These are phyloP conservation scores for Rubia occidens DNA, from an alignment of 305 asterid species.

Conservation along the genomic window DNA sequence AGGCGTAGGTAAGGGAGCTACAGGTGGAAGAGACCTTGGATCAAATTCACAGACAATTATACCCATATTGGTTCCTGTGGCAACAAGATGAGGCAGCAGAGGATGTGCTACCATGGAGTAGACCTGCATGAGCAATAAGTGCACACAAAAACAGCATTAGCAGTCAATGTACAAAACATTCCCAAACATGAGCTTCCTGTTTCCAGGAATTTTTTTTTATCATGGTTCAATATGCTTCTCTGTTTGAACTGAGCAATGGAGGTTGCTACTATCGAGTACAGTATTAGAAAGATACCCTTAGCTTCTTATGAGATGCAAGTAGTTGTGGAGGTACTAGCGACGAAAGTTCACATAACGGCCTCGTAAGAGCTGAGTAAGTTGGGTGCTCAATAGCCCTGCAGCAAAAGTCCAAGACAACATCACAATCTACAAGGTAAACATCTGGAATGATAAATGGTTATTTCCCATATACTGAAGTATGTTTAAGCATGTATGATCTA, in stretches of 20 bases:
- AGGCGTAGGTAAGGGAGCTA: slow-evolving; percentile 70
- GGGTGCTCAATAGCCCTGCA: slow-evolving; percentile 96
- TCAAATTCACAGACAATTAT: slow-evolving; percentile 88
- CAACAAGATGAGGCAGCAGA: slow-evolving; percentile 89
- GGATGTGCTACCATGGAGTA: slow-evolving; percentile 92
- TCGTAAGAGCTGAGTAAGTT: slow-evolving; percentile 79
- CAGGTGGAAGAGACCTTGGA: slow-evolving; percentile 82
- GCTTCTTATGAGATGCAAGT: slow-evolving; percentile 88
- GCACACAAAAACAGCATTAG: background rate
- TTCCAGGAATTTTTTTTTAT: no score
- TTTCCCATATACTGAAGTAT: background rate
- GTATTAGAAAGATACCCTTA: slow-evolving; percentile 47
- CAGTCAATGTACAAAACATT: background rate
- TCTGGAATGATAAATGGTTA: background rate
- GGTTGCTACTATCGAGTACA: background rate
- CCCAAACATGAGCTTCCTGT: background rate
- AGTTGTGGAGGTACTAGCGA: slow-evolving; percentile 80
- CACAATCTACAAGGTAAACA: slow-evolving; percentile 19
- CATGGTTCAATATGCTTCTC: background rate
- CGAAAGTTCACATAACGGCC: slow-evolving; percentile 93
- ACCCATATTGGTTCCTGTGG: slow-evolving; percentile 90
- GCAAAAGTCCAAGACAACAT: slow-evolving; percentile 26
- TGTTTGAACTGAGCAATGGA: background rate
- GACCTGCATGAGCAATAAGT: slow-evolving; percentile 36
- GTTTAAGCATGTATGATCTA: background rate